Conservation (phyloP, 192 early-diverging fungal species). For the Rhizophagus clarus region DNA sequence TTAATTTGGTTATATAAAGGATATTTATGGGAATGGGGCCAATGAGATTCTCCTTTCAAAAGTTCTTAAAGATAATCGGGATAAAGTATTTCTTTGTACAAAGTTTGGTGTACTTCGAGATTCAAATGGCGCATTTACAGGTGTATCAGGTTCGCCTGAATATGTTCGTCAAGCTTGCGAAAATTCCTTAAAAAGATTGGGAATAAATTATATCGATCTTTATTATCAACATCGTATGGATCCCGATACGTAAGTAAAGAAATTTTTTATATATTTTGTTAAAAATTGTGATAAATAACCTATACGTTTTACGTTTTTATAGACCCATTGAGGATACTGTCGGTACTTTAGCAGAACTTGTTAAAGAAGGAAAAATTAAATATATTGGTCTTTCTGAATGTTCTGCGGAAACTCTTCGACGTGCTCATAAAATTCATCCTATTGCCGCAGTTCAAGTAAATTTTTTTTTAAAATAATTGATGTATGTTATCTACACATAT, state of each 20-base stretch:
- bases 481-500: too few species aligned
- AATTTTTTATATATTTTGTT: not conserved
- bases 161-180: constrained; percentile 45
- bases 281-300: not conserved
- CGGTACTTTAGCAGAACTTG: constrained; percentile 42
- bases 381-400: constrained; percentile 60
- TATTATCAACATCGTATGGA: constrained; percentile 45
- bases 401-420: constrained; percentile 58
- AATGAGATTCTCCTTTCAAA: constrained; percentile 59
- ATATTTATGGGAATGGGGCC: constrained; percentile 57
- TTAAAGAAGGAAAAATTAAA: constrained; percentile 43
- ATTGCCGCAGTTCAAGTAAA: constrained; percentile 58
- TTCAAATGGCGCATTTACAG: not conserved
- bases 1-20: not conserved
- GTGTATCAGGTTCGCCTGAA: constrained; percentile 46
- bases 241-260: constrained; percentile 31
- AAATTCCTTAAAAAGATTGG: constrained; percentile 35
- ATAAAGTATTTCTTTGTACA: constrained; percentile 61
- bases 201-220: constrained; percentile 41
- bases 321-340: constrained; percentile 45
- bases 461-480: too few species aligned
- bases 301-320: too few species aligned
- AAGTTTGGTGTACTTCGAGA: constrained; percentile 57
- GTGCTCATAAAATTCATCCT: constrained; percentile 70
- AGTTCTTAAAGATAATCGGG: constrained; percentile 49